Evolutionary conservation across 345 rosid genomes (phyloP).

Genomic region (Gossypium arboreum): DNA sequence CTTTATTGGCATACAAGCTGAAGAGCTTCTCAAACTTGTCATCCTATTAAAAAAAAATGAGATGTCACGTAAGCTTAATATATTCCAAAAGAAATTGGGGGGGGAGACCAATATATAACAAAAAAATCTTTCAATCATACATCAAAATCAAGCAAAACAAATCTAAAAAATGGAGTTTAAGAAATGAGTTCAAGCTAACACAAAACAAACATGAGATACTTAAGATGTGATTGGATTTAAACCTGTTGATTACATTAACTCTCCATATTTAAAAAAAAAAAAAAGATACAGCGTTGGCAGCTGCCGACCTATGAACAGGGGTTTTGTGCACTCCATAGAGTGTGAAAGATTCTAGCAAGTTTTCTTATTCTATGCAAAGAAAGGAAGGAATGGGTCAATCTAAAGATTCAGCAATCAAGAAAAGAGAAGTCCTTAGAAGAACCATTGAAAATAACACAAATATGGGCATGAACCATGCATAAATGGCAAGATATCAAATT

Average conservation of each 20-base stretch:
- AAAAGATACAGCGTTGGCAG: neutral
- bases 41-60: constrained; percentile 47
- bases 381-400: neutral
- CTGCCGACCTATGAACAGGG: neutral
- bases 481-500: neutral
- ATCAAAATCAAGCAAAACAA: neutral
- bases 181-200: neutral
- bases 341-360: neutral
- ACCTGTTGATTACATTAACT: neutral
- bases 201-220: neutral
- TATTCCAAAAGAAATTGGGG: too few species aligned
- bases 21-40: constrained; percentile 76
- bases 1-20: constrained; percentile 68
- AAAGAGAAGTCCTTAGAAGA: neutral
- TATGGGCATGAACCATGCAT: neutral
- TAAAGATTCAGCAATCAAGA: neutral
- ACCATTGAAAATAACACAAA: neutral
- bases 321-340: neutral
- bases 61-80: neutral
- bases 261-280: neutral
- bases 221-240: neutral
- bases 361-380: neutral
- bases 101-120: neutral
- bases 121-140: neutral
- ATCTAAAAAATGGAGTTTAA: neutral